Base-by-base conservation (phyloP, 352 stramenopile genomes). In the Thalassiosira delicatula region DNA sequence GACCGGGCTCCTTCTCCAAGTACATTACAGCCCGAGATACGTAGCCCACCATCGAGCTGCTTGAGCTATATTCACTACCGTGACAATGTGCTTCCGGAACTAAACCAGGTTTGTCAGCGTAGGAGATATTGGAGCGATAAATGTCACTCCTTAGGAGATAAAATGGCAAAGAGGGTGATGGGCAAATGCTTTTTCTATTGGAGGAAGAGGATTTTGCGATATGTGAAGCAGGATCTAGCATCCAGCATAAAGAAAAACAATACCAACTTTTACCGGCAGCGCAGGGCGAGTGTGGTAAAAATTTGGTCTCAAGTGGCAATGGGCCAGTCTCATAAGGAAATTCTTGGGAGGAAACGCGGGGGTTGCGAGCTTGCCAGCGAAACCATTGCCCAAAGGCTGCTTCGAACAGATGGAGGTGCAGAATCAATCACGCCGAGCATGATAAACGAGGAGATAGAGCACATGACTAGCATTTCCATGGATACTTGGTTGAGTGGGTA, bases 271-370 rank as follows among this genome's bases (percentile, higher is more conserved):
- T 73, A 62, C 30, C 11, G 27, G 29, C 65, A 73, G 37, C 44
- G 46, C 3, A 73, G 62, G 65, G 62, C 44, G 17, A 63, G 17
- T 51, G 65, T 73, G 4, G 19, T 73, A 29, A 35, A 62, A 30
- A 17, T 73, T 8, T 73, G 65, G 65, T 27, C 5, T 23, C 44
- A 73, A 19, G 23, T 73, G n/a, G 44, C 42, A 1, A 42, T 73
- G 65, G 65, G 44, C 3, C 46, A 73, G 29, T 73, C 65, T 33
- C 32, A 51, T 21, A 73, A 73, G 42, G 57, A 51, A 7, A 44
- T 49, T 32, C 25, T 73, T 21, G 65, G 62, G 29, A 11, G 33
- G 25, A 61, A 49, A 12, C 44, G 27, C 29, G 65, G 65, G 2
- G 65, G 65, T 29, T 33, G 61, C 9, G 65, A 73, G 27, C 44